Base-by-base conservation (phyloP, 164 flowering plant genomes). In the Warburgia ugandensis region DNA sequence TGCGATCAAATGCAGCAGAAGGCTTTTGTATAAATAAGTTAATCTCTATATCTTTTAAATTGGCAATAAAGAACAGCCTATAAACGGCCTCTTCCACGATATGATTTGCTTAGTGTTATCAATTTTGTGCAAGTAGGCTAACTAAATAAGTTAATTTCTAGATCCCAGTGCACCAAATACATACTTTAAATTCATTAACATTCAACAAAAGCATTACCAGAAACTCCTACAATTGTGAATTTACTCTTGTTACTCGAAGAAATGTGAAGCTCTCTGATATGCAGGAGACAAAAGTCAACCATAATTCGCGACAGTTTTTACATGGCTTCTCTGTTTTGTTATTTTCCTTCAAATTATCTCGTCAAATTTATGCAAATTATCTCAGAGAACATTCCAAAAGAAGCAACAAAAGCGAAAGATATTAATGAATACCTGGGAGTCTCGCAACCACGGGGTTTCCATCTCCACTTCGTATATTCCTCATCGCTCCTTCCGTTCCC, bases 391-490 rank as follows among this genome's bases (percentile, higher is more conserved):
- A 26, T 28, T 28, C 35, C 30, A 26, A n/a, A 23, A 29, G 29
- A 23, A 8, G 10, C 14, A 16, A 29, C 6, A 26, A 14, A 47
- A 28, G 19, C 30, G 29, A 26, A 47, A 6, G 20, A 13, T 16
- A n/a, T n/a, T n/a, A n/a, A n/a, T n/a, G n/a, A 29, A 30, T 57
- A 89, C 95, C 89, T 81, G 19, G 97, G 97, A 67, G 86, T 84
- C 49, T 86, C 74, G 62, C 95, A 90, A 23, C 54, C 88, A 41
- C 77, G 58, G 16, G 97, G 95, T 70, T 86, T 77, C 97, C 97
- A 89, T 20, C 94, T 62, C 97, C 97, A 90, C 21, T 76, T 75
- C 49, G 70, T 39, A 67, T 84, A 90, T 27, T 70, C 77, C 0
- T 68, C 63, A 46, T 90, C 97, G 2, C 36, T 55, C 58, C 95